Evolutionary conservation across 768 basidiomycete species (phyloP), one percentile per base, ranked within the genome.

Genomic region (Rhodotorula sphaerocarpa): DNA sequence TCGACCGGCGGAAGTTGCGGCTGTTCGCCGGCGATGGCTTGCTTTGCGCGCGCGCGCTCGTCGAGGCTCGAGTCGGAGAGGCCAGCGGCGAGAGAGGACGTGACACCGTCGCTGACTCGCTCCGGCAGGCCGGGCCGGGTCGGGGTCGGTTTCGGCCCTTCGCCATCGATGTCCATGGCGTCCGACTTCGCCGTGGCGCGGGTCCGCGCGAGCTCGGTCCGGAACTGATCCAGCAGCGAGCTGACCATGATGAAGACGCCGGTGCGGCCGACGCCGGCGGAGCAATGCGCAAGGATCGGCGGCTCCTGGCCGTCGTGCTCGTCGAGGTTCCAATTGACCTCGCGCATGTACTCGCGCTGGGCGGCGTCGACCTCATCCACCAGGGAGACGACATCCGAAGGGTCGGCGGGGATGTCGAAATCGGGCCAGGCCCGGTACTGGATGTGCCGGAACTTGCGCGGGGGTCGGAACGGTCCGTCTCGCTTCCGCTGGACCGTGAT

Each of bases 361-460:
- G 75, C 73, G 6, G 71, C 71, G 66, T 81, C 84, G n/a, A 90
- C 85, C 65, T 84, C 83, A 62, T 79, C 80, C 56, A 95, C 81
- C 28, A 97, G 80, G 20, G 80, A 78, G 45, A 95, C 76, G 25
- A 96, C 78, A 11, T 84, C 86, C 11, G 81, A 77, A 0, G 92
- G 84, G 61, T 89, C 84, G 18, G 86, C 83, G 0, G 93, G 93
- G 18, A 97, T 90, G 73, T 91, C 91, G 79, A 96, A 86, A 71
- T 97, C 93, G 3, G 92, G 90, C 93, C 93, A 97, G 43, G 86
- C 86, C 43, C 92, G 80, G 72, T 90, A 96, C 74, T 97, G 93
- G 55, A 96, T 77, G 71, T 97, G 93, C 0, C 85, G 80, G 21
- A 97, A 64, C 66, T 55, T 67, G 51, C 63, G 70, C n/a, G 60